Base-by-base conservation (phyloP, 129 eudicot species). In the Solidago caesia region DNA sequence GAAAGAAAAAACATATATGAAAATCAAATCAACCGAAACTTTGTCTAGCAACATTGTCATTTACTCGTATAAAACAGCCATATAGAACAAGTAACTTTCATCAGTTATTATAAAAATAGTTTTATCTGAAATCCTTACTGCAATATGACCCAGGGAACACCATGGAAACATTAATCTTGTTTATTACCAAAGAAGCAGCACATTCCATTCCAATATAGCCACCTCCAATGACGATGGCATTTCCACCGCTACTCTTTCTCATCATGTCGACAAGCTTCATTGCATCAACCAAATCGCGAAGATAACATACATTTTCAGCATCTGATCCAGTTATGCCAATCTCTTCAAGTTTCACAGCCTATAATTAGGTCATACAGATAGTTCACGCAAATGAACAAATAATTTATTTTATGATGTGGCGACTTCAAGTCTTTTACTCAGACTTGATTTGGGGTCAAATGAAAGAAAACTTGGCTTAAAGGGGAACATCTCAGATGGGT, bases 141-240 rank as follows among this genome's bases (percentile, higher is more conserved):
- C 86, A 90, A 68, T 91, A 87, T 14, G 88, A 88, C 72, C 86
- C 96, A 2, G 96, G 99, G 57, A 94, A 94, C 68, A 94, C 97
- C 93, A 94, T 91, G 64, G 97, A 84, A 60, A 85, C 99, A 46
- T 88, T 88, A 66, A 94, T 82, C 74, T 94, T 88, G 80, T 91
- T 91, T 56, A 87, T 84, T 65, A 87, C 97, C 85, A 94, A 87
- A 21, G 98, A 87, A 64, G 98, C 98, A 42, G 97, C 93, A 84
- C 98, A 94, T 78, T 94, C 97, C 96, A 94, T 90, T 75, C 98
- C 97, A 52, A 94, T 94, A 61, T 94, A 94, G 74, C 98, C 98
- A n/a, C 98, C 98, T 56, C 98, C 98, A 61, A 94, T 80, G 7
- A 94, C 96, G 47, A 94, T 83, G 55, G 98, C 97, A 67, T 85